Evolutionary conservation across 352 stramenopile genomes (phyloP), one percentile per base, ranked within the genome.

Genomic region (Globisporangium alternatum): DNA sequence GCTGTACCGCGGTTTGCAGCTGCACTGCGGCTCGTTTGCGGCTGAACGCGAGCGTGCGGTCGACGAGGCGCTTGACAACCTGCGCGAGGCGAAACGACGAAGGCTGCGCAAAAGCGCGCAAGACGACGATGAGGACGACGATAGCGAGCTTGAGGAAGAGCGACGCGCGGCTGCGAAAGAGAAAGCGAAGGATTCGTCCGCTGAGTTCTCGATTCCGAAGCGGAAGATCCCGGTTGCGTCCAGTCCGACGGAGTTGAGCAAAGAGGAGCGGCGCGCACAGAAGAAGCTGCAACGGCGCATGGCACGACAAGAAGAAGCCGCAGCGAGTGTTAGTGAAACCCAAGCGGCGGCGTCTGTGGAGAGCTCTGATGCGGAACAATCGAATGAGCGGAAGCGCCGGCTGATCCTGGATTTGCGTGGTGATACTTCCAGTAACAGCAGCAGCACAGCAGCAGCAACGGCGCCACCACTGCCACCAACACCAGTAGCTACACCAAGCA

Each of bases 11-110:
- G 76, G 75, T 0, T 43, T 90, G 30, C 57, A 75, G 58, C 64
- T 89, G n/a, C 72, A 86, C 52, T 89, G 80, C 56, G 64, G 60
- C 9, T 78, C 66, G 53, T 66, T 66, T 41, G 28, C n/a, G 55
- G 44, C 68, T 70, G 10, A 76, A 72, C 25, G 69, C 64, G 6
- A 67, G 21, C 31, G 54, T 5, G 44, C 39, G 21, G 44, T 69
- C 28, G 66, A 67, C 30, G 22, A 52, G 13, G 58, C 54, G 52
- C 25, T 66, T 12, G 49, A 62, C 7, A 52, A 48, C 25, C 21
- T 67, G 31, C 60, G 47, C 37, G 43, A 21, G 41, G 28, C 41
- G 15, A 62, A 68, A 44, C 74, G 44, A 52, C 53, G 39, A 28
- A 48, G 45, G 53, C 54, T 55, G 22, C 47, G 4, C 28, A 68